Percentiles rank a stretch among this genome's conserved stretches.
Evolutionary conservation across 2,329 filamentous ascomycete species (phyloP).

Genomic region (Pseudogymnoascus sp.): DNA sequence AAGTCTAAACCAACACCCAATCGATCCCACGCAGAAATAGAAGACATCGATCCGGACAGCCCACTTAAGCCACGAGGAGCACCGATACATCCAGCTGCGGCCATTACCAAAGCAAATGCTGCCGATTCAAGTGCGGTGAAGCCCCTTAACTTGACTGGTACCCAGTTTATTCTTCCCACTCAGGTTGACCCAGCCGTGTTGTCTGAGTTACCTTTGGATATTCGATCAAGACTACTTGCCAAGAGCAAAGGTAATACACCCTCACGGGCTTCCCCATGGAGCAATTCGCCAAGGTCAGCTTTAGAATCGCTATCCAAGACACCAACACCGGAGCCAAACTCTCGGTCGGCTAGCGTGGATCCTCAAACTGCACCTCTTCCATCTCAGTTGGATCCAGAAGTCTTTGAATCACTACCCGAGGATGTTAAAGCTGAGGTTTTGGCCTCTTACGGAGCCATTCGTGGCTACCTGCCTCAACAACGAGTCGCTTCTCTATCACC

Average conservation of each 20-base stretch:
- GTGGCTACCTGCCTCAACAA: constrained; percentile 20
- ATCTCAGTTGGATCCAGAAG: constrained; percentile 76
- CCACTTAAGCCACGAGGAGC: constrained; percentile 38
- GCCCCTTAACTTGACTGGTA: constrained; percentile 71
- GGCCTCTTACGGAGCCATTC: constrained; percentile 49
- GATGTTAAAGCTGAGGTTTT: constrained; percentile 81
- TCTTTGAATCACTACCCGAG: constrained; percentile 73
- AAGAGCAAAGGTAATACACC: constrained; percentile 35
- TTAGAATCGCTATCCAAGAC: constrained; percentile 28
- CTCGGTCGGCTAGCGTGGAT: background rate
- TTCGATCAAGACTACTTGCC: constrained; percentile 64
- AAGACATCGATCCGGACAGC: constrained; percentile 45
- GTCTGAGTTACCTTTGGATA: constrained; percentile 75
- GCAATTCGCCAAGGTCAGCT: constrained; percentile 27
- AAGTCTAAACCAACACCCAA: constrained; percentile 16
- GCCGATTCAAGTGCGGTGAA: constrained; percentile 48
- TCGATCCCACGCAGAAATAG: constrained; percentile 9
- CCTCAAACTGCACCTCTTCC: constrained; percentile 35
- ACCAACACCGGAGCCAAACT: constrained; percentile 12
- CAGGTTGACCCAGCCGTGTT: constrained; percentile 77
- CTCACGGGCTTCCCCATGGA: constrained; percentile 21
- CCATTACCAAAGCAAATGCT: constrained; percentile 40
- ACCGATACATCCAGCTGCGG: constrained; percentile 43
- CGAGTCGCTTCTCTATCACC: constrained; percentile 38
- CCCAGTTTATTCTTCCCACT: constrained; percentile 83